A percentile compares a stretch with the other conserved stretches of the same genome.
These are phyloP conservation scores for Trichoderma virens DNA, from an alignment of 495 filamentous ascomycete genomes.

Conservation along the genomic window DNA sequence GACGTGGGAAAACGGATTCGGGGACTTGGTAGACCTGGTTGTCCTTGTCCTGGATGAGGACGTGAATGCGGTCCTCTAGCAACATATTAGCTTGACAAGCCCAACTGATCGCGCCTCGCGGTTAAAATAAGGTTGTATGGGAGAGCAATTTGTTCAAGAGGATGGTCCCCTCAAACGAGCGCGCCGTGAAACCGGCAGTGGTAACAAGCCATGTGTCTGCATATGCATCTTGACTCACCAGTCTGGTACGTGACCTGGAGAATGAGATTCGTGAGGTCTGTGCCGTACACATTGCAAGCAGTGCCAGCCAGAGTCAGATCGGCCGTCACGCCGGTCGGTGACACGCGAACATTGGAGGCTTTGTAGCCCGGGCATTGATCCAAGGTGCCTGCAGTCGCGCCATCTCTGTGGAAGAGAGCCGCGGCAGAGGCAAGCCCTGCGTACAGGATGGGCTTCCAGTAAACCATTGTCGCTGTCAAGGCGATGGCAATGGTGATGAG, in stretches of 20 bases:
- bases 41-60: slow-evolving; percentile 72
- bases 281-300: slow-evolving; percentile 64
- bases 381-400: background rate
- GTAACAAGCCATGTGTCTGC: too few species aligned
- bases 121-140: too few species aligned
- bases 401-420: slow-evolving; percentile 18
- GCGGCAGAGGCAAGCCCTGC: slow-evolving; percentile 22
- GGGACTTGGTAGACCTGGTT: slow-evolving; percentile 75
- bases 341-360: slow-evolving; percentile 54
- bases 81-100: background rate
- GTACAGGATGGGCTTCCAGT: slow-evolving; percentile 8
- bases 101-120: background rate
- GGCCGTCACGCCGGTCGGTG: slow-evolving; percentile 46
- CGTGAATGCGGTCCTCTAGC: slow-evolving; percentile 66
- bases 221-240: slow-evolving; percentile 37
- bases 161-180: too few species aligned
- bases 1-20: slow-evolving; percentile 59
- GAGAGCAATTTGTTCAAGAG: too few species aligned
- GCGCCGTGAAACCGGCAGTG: too few species aligned
- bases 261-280: slow-evolving; percentile 56
- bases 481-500: background rate
- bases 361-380: slow-evolving; percentile 63
- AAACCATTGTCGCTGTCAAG: background rate
- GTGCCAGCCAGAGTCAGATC: slow-evolving; percentile 59
- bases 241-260: slow-evolving; percentile 70